These are phyloP conservation scores for Coemansia javaensis DNA, from an alignment of 192 early-diverging fungal species.

Conservation along the genomic window DNA sequence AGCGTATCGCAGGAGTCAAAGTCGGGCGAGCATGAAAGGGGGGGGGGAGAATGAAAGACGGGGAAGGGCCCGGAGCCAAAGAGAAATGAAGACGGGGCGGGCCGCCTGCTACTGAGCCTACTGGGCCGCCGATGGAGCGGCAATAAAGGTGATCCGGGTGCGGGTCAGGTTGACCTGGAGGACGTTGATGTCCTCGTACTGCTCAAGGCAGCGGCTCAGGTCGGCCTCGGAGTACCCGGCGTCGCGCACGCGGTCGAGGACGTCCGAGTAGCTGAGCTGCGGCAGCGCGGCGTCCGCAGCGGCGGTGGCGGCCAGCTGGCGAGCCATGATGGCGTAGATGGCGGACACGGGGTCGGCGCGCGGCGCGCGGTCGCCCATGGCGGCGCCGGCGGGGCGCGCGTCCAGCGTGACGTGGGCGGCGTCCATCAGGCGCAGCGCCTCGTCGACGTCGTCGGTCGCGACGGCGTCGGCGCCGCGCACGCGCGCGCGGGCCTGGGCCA, in stretches of 20 bases:
- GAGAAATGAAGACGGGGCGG: neutral
- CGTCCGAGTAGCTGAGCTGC: slow-evolving; percentile 58
- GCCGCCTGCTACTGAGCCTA: no score
- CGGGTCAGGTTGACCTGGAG: slow-evolving; percentile 59
- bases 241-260: slow-evolving; percentile 65
- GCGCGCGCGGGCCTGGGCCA: slow-evolving; percentile 79
- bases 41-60: neutral
- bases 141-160: slow-evolving; percentile 54
- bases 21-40: neutral
- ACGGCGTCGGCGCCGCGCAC: slow-evolving; percentile 68
- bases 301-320: slow-evolving; percentile 57
- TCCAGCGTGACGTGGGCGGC: slow-evolving; percentile 84
- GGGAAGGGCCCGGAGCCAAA: no score
- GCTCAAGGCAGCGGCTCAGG: slow-evolving; percentile 64
- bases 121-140: slow-evolving; percentile 6
- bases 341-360: slow-evolving; percentile 52
- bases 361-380: slow-evolving; percentile 31
- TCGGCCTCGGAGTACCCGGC: slow-evolving; percentile 77
- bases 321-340: slow-evolving; percentile 75
- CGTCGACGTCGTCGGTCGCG: slow-evolving; percentile 72
- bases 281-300: slow-evolving; percentile 11
- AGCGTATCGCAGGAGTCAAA: no score
- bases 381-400: slow-evolving; percentile 32
- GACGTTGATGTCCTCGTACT: slow-evolving; percentile 73
- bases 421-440: slow-evolving; percentile 83